Evolutionary conservation across 75 land plant genomes (phyloP).

Genomic region (Larix kaempferi): DNA sequence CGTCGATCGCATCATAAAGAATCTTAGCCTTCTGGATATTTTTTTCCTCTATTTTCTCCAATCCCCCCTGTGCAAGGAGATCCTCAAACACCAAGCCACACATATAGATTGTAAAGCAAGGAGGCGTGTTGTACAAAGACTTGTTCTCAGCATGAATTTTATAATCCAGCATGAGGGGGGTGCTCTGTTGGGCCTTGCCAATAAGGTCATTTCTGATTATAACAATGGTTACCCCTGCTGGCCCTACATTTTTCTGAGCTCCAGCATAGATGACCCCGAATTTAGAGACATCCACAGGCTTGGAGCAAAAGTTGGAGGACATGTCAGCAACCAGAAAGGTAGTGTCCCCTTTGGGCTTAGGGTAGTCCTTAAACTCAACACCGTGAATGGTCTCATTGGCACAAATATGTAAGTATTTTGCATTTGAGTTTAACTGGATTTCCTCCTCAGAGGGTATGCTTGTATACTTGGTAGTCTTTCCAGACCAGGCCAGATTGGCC

Average conservation of each 20-base stretch:
- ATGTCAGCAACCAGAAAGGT: slow-evolving; percentile 82
- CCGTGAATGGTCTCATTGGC: slow-evolving; percentile 98
- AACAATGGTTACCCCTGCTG: slow-evolving; percentile 91
- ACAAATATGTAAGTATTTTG: slow-evolving; percentile 90
- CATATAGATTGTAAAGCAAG: slow-evolving; percentile 85
- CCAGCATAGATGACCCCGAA: slow-evolving; percentile 94
- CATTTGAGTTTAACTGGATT: slow-evolving; percentile 46
- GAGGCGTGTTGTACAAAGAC: slow-evolving; percentile 95
- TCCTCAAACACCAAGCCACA: slow-evolving; percentile 95
- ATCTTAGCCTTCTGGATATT: slow-evolving; percentile 77
- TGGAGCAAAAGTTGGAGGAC: slow-evolving; percentile 98
- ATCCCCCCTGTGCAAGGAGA: slow-evolving; percentile 79
- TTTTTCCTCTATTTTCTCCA: slow-evolving; percentile 77
- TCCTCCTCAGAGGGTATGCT: slow-evolving; percentile 50
- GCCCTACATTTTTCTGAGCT: slow-evolving; percentile 97
- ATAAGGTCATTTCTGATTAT: slow-evolving; percentile 81
- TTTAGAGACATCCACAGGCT: slow-evolving; percentile 91
- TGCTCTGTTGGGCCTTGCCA: slow-evolving; percentile 64
- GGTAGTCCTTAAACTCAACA: slow-evolving; percentile 92
- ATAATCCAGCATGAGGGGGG: slow-evolving; percentile 96
- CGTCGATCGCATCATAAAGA: slow-evolving; percentile 85
- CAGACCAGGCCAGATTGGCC: slow-evolving; percentile 71
- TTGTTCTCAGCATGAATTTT: slow-evolving; percentile 88
- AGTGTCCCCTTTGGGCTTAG: slow-evolving; percentile 26
- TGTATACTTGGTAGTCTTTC: slow-evolving; percentile 81